Evolutionary conservation across 2,329 filamentous ascomycete species (phyloP), one percentile per base, ranked within the genome.

Genomic region (Botryosphaeria dothidea): DNA sequence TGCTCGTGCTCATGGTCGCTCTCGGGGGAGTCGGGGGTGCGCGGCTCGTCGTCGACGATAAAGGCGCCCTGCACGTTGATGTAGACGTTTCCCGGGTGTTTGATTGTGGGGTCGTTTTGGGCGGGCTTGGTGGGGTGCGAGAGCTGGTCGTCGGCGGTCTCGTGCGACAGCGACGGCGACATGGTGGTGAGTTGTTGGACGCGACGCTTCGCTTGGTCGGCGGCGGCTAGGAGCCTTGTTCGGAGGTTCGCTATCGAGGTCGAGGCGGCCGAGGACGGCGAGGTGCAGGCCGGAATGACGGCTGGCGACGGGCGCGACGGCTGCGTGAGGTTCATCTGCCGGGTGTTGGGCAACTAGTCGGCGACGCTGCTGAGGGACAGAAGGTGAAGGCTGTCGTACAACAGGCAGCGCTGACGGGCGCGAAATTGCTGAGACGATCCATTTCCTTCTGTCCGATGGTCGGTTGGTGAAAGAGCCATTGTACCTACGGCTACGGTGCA

Each of bases 1-100:
- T 89, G 86, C 69, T 87, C 83, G 65, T 87, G 84, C 25, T 84
- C 83, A 27, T 60, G 43, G 52, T 87, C 84, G 67, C 76, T 78
- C 62, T 70, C 70, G 43, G 49, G 43, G 25, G 46, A 60, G 17
- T 51, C 34, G 29, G 64, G 87, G 80, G 56, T 86, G 21, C 78
- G 78, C 3, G 85, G 83, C 70, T 80, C 78, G 67, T 94, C 90
- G 74, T 97, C 92, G 72, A 97, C 93, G 69, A 99, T 98, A 75
- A 97, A 97, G 43, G 95, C 95, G 73, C 94, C 95, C 77, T 93
- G 89, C 69, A 98, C 94, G 76, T 99, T 98, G 82, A 99, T 98
- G 80, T 92, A 90, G 73, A 97, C 93, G 15, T 91, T 81, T 25
- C 86, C 86, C 2, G 87, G 86, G 66, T 86, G 85, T 66, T 81